A percentile compares a stretch with the other conserved stretches of the same genome.
Evolutionary conservation across 768 basidiomycete genomes (phyloP).

Genomic region (Arthromyces matolae): DNA sequence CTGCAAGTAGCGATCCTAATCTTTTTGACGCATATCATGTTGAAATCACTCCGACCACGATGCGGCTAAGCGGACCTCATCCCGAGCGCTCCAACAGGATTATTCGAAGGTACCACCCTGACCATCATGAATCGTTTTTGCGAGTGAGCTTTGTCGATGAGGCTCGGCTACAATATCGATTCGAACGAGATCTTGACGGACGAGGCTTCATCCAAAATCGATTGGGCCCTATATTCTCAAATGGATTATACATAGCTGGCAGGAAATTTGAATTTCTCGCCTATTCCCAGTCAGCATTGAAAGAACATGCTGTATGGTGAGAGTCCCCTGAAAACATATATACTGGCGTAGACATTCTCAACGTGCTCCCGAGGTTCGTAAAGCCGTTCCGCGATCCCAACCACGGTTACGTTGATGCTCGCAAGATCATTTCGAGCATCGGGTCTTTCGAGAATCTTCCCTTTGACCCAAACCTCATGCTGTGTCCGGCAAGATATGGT

Average conservation of each 20-base stretch:
- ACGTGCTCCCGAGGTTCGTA: constrained; percentile 50
- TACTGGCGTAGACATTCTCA: background rate
- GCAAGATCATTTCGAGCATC: constrained; percentile 48
- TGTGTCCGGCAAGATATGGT: constrained; percentile 66
- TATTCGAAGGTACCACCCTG: constrained; percentile 45
- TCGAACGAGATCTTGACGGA: constrained; percentile 55
- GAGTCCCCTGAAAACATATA: constrained; percentile 6
- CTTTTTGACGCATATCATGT: constrained; percentile 44
- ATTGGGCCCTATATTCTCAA: constrained; percentile 40
- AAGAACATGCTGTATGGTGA: constrained; percentile 58
- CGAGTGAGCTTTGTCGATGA: constrained; percentile 66
- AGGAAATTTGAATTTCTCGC: constrained; percentile 60
- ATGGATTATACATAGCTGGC: constrained; percentile 52
- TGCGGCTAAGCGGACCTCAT: constrained; percentile 50
- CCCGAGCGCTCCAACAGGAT: constrained; percentile 61
- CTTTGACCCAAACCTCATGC: constrained; percentile 45
- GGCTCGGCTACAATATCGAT: constrained; percentile 46
- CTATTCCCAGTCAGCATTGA: constrained; percentile 74
- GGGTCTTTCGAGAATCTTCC: constrained; percentile 49
- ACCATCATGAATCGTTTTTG: constrained; percentile 51
- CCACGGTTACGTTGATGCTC: constrained; percentile 33
- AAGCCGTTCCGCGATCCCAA: constrained; percentile 43
- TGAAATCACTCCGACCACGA: constrained; percentile 51
- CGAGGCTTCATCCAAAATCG: constrained; percentile 44
- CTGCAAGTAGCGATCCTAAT: constrained; percentile 31